phyloP scores from a whole-genome alignment of 805 yeast genomes.

The Candida taoyuanica region DNA sequence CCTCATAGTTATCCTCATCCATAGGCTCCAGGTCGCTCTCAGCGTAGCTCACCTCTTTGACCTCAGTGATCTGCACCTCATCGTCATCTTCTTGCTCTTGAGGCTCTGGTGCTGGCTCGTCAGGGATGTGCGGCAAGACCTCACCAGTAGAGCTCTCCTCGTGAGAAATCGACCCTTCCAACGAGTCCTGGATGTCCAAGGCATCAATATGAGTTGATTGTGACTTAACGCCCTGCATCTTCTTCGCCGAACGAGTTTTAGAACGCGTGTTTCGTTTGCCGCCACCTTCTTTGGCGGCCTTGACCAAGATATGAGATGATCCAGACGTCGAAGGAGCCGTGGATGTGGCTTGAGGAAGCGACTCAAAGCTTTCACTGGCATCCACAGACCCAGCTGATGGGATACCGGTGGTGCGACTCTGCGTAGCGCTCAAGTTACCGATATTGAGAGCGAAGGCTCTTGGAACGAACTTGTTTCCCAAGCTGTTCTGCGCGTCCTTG shows the following conservation, averaged over 20 bases:
- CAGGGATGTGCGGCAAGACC: too few relatives aligned
- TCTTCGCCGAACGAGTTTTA: background rate
- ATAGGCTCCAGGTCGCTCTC: background rate
- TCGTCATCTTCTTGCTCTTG: too few relatives aligned
- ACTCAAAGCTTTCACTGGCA: conserved; percentile 2
- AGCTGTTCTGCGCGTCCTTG: conserved; percentile 21
- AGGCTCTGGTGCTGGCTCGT: too few relatives aligned
- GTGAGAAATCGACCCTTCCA: too few relatives aligned
- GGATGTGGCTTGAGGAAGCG: conserved; percentile 7
- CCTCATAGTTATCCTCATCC: background rate
- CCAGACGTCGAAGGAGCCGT: conserved; percentile 14
- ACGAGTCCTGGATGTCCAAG: background rate
- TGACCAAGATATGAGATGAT: conserved; percentile 3
- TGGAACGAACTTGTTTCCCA: conserved; percentile 22
- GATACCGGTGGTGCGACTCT: background rate
- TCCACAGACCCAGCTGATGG: conserved; percentile 6
- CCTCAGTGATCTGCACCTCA: too few relatives aligned
- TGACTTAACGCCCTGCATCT: background rate
- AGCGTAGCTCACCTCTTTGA: background rate
- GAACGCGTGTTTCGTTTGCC: background rate
- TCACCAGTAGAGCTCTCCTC: too few relatives aligned
- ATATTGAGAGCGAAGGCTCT: conserved; percentile 21
- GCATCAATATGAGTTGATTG: background rate
- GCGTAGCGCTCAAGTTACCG: conserved; percentile 5
- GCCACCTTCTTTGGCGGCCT: conserved; percentile 1